Percentiles rank a stretch among this genome's conserved stretches.
These are phyloP conservation scores for Didymella pomorum DNA, from an alignment of 2,329 filamentous ascomycete genomes.

Conservation along the genomic window DNA sequence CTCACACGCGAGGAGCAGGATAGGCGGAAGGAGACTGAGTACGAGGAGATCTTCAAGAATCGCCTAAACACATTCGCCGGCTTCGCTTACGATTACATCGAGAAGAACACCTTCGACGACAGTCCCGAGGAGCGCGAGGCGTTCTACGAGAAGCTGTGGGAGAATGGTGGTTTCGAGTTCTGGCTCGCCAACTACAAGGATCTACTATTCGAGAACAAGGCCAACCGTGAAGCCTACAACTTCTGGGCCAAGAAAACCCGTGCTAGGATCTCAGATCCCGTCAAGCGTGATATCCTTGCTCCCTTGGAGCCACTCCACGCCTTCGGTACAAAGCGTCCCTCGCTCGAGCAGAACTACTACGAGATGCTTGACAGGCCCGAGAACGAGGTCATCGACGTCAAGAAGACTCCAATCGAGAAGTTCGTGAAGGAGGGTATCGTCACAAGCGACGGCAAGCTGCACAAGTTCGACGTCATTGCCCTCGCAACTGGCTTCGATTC, in stretches of 20 bases:
- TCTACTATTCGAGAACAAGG: constrained; percentile 51
- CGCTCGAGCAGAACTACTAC: constrained; percentile 58
- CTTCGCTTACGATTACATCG: constrained; percentile 64
- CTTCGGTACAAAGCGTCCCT: constrained; percentile 58
- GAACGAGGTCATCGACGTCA: constrained; percentile 55
- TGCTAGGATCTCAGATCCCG: constrained; percentile 53
- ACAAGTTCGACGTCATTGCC: constrained; percentile 56
- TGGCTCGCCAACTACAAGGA: constrained; percentile 56
- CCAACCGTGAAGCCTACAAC: constrained; percentile 56
- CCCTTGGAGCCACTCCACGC: constrained; percentile 55
- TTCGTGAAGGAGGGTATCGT: constrained; percentile 52
- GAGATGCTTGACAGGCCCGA: constrained; percentile 55
- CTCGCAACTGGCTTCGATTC: constrained; percentile 58
- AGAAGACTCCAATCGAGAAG: constrained; percentile 52
- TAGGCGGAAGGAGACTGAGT: constrained; percentile 48
- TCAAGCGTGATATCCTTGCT: constrained; percentile 57
- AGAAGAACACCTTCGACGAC: constrained; percentile 63
- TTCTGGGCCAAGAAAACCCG: constrained; percentile 58
- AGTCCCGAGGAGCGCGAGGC: constrained; percentile 53
- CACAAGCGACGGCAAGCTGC: constrained; percentile 51
- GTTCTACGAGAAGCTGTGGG: constrained; percentile 54
- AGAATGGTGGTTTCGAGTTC: constrained; percentile 52
- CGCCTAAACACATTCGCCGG: constrained; percentile 65
- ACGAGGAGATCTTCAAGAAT: constrained; percentile 59
- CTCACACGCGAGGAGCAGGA: constrained; percentile 63